Conservation (phyloP, 345 rosid species). For the Citrus cavaleriei region DNA sequence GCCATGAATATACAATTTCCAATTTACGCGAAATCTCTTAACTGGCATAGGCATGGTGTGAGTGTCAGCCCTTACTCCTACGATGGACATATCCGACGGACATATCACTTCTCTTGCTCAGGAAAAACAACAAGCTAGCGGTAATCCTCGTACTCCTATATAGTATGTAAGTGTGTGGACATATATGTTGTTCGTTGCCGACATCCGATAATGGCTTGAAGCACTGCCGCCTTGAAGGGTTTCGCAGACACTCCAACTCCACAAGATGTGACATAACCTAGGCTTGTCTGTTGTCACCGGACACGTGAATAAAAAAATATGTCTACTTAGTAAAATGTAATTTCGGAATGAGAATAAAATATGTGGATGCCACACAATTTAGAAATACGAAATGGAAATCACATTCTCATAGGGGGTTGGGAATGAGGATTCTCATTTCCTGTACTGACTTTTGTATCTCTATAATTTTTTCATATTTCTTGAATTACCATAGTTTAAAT, state of each 20-base stretch:
- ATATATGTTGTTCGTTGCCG: not conserved
- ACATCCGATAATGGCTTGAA: not conserved
- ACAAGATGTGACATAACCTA: not conserved
- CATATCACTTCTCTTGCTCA: not conserved
- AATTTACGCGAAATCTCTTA: not conserved
- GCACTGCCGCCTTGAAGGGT: not conserved
- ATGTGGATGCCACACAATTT: too few species aligned
- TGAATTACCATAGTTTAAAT: too few species aligned
- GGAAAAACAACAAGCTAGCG: not conserved
- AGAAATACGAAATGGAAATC: too few species aligned
- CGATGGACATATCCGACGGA: not conserved
- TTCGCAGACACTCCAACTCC: not conserved
- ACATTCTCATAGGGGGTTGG: too few species aligned
- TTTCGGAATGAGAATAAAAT: too few species aligned
- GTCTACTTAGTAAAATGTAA: rapidly evolving
- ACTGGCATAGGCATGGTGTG: not conserved
- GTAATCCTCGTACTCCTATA: too few species aligned
- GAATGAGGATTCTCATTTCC: too few species aligned
- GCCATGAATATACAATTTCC: not conserved
- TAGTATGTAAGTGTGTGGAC: not conserved
- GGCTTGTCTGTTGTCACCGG: not conserved
- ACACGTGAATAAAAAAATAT: too few species aligned
- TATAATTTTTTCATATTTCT: too few species aligned
- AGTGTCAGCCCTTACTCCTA: not conserved
- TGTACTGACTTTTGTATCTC: too few species aligned